These are phyloP conservation scores for Schizochytrium sp. DNA, from an alignment of 108 stramenopile genomes.

Conservation along the genomic window DNA sequence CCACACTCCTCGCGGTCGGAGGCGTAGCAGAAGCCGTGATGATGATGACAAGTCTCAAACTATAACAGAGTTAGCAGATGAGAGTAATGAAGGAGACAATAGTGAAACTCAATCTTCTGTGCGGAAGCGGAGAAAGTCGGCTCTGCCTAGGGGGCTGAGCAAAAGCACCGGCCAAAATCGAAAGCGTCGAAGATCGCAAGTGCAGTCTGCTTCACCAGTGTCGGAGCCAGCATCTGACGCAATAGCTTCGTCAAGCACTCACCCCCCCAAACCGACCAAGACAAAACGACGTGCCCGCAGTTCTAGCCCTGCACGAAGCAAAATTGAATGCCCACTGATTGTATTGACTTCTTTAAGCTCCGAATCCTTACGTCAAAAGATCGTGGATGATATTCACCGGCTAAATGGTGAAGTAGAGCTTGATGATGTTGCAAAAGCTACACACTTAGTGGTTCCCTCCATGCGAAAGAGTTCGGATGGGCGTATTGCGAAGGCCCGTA, in stretches of 20 bases:
- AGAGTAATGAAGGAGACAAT: no score
- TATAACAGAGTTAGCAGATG: no score
- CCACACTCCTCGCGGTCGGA: no score
- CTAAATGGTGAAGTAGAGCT: constrained; percentile 3
- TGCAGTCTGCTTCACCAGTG: background rate
- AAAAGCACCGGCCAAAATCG: no score
- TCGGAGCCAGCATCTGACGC: background rate
- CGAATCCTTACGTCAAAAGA: background rate
- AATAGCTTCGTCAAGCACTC: background rate
- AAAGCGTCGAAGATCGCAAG: background rate
- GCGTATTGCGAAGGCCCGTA: background rate
- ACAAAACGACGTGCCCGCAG: constrained; percentile 14
- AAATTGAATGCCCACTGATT: background rate
- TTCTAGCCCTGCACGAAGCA: background rate
- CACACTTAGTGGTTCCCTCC: constrained; percentile 10
- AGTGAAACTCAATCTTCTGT: no score
- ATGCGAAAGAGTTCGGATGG: background rate
- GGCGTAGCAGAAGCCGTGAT: no score
- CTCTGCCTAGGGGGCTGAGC: no score
- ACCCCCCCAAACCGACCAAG: background rate
- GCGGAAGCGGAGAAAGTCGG: no score
- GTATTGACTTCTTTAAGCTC: constrained; percentile 4
- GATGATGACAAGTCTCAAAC: no score
- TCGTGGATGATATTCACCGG: background rate
- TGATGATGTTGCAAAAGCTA: background rate